Percentiles rank a stretch among this genome's conserved stretches.
Conservation (phyloP, 2,329 filamentous ascomycete genomes). For the Bisporella sp. region DNA sequence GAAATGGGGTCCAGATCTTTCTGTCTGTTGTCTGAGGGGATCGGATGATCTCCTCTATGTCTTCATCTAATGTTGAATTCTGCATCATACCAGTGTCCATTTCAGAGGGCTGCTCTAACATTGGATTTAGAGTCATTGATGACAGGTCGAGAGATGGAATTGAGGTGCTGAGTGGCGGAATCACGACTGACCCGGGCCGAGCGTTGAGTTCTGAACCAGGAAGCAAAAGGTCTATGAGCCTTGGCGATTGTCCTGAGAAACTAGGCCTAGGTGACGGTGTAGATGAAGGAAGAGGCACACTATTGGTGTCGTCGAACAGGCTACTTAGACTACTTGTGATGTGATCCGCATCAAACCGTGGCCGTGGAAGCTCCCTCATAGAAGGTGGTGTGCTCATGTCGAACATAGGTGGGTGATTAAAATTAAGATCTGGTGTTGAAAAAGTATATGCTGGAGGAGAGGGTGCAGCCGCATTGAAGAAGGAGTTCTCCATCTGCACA, state of each 20-base stretch:
- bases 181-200: conserved; percentile 18
- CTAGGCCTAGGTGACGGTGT: conserved; percentile 23
- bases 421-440: conserved; percentile 15
- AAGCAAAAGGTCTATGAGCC: conserved; percentile 39
- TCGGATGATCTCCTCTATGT: conserved; percentile 49
- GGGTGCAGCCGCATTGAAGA: conserved; percentile 21
- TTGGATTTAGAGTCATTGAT: conserved; percentile 4
- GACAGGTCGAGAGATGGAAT: conserved; percentile 12
- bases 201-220: conserved; percentile 40
- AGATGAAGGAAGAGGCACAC: conserved; percentile 1
- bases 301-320: conserved; percentile 30
- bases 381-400: conserved; percentile 26
- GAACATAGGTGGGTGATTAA: conserved; percentile 23
- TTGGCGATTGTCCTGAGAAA: conserved; percentile 39
- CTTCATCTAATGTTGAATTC: conserved; percentile 33
- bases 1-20: conserved; percentile 20
- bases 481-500: conserved; percentile 23
- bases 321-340: conserved; percentile 29
- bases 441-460: conserved; percentile 15
- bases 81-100: conserved; percentile 16
- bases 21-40: conserved; percentile 18
- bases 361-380: conserved; percentile 18
- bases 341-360: conserved; percentile 27
- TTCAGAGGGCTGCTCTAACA: conserved; percentile 17
- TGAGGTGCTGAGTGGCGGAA: conserved; percentile 16